These are phyloP conservation scores for Lentinula edodes DNA, from an alignment of 768 basidiomycete genomes.

Conservation along the genomic window DNA sequence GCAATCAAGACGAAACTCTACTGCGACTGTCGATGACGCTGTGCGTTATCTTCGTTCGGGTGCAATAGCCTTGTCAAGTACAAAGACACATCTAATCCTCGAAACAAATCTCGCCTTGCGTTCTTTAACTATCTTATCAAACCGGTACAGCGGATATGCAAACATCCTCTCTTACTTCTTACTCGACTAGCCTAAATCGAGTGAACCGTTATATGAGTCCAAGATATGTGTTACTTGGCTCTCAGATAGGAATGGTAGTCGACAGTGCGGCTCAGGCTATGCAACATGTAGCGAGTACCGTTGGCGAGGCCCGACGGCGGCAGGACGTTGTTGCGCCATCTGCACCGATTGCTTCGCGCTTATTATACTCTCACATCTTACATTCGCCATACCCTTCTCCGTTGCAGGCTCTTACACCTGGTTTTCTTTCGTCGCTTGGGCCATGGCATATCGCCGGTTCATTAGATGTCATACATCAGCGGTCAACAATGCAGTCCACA, in stretches of 20 bases:
- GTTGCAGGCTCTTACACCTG: constrained; percentile 36
- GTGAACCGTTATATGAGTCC: constrained; percentile 22
- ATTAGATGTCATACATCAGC: constrained; percentile 79
- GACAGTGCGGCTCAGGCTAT: constrained; percentile 62
- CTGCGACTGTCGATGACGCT: constrained; percentile 44
- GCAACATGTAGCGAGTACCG: constrained; percentile 68
- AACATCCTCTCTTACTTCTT: constrained; percentile 88
- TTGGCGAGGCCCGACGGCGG: constrained; percentile 73
- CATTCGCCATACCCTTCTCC: constrained; percentile 19
- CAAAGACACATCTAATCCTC: constrained; percentile 24
- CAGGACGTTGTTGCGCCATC: constrained; percentile 65
- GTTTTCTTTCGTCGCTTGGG: constrained; percentile 73
- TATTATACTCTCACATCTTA: constrained; percentile 34
- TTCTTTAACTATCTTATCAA: constrained; percentile 92
- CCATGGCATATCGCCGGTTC: constrained; percentile 78
- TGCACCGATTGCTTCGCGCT: constrained; percentile 61
- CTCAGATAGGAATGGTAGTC: constrained; percentile 37
- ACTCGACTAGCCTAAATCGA: constrained; percentile 57
- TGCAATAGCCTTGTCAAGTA: constrained; percentile 22
- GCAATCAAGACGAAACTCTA: constrained; percentile 30
- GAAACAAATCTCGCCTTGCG: constrained; percentile 36
- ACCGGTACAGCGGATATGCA: constrained; percentile 94
- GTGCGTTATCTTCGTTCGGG: constrained; percentile 30
- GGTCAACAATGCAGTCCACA: constrained; percentile 32
- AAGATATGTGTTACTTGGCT: constrained; percentile 5